Percentiles rank a stretch among this genome's conserved stretches.
phyloP scores from a whole-genome alignment of 2,329 filamentous ascomycete species.

The Raffaelea ambrosiae region DNA sequence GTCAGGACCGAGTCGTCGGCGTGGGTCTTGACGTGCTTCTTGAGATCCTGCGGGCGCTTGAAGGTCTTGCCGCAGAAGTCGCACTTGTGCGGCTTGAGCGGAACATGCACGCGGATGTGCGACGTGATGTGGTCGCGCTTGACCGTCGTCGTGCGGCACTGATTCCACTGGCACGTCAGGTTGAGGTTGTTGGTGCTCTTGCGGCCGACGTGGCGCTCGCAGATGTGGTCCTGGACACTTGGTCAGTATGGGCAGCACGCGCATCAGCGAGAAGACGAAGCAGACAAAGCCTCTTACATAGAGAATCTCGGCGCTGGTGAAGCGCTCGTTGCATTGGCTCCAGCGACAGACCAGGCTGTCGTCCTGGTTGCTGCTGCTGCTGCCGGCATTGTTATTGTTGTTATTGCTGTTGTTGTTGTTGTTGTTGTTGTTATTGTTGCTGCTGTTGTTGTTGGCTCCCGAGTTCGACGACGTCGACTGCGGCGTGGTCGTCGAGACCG shows the following conservation, averaged over 20 bases:
- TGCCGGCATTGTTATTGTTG: not conserved
- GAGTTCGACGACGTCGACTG: conserved; percentile 23
- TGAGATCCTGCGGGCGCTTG: conserved; percentile 96
- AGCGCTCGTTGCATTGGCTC: conserved; percentile 51
- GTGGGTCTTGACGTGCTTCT: conserved; percentile 99
- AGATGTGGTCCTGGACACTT: conserved; percentile 91
- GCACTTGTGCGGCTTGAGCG: conserved; percentile 97
- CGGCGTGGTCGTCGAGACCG: conserved; percentile 25
- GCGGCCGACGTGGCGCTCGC: conserved; percentile 94
- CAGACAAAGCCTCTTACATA: no score
- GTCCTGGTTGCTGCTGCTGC: conserved; percentile 19
- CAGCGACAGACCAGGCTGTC: conserved; percentile 55
- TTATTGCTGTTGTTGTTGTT: conserved; percentile 1
- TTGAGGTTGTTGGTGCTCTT: conserved; percentile 99
- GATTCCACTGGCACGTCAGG: conserved; percentile 94
- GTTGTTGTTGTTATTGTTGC: not conserved
- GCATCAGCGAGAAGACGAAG: not conserved
- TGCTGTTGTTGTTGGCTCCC: not conserved
- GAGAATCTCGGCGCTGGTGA: conserved; percentile 46
- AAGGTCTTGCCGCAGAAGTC: conserved; percentile 98
- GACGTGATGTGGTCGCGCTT: conserved; percentile 99
- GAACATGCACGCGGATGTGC: conserved; percentile 97
- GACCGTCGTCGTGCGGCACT: conserved; percentile 90
- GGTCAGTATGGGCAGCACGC: conserved; percentile 2
- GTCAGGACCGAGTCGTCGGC: conserved; percentile 82